These are phyloP conservation scores for Termitomyces sp. DNA, from an alignment of 768 basidiomycete species.

Conservation along the genomic window DNA sequence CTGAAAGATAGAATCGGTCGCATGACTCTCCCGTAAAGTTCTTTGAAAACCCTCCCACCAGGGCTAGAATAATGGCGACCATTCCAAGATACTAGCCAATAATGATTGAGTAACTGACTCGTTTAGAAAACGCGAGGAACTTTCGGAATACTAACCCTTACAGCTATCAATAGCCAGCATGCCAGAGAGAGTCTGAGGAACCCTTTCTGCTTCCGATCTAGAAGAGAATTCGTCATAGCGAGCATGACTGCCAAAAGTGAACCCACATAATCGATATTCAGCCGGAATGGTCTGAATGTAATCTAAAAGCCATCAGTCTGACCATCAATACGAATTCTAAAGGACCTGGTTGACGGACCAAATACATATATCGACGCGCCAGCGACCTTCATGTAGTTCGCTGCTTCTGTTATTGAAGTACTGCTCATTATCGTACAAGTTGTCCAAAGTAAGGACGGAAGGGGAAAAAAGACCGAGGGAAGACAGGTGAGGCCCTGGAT, in stretches of 20 bases:
- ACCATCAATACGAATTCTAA: background rate
- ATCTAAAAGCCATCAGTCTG: conserved; percentile 3
- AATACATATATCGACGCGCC: conserved; percentile 16
- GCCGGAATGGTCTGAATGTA: conserved; percentile 16
- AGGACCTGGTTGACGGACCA: conserved; percentile 2
- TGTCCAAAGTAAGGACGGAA: background rate
- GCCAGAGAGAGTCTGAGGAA: conserved; percentile 11
- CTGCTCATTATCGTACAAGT: conserved; percentile 1
- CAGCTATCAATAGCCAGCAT: conserved; percentile 15
- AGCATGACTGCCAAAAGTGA: background rate
- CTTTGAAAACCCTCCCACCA: conserved; percentile 15
- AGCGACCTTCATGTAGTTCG: conserved; percentile 17
- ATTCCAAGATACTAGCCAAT: conserved; percentile 15
- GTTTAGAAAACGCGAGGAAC: background rate
- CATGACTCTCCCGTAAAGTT: conserved; percentile 12
- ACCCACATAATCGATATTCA: conserved; percentile 15
- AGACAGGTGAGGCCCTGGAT: background rate
- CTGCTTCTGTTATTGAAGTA: conserved; percentile 3
- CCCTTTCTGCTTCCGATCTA: conserved; percentile 14
- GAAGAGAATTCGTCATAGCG: background rate
- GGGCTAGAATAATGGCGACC: conserved; percentile 11
- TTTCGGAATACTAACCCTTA: conserved; percentile 6
- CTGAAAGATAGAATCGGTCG: conserved; percentile 10
- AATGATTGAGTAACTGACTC: background rate
- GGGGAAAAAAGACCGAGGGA: background rate